phyloP scores from a whole-genome alignment of 306 rosid species.

The Alnus rubra region DNA sequence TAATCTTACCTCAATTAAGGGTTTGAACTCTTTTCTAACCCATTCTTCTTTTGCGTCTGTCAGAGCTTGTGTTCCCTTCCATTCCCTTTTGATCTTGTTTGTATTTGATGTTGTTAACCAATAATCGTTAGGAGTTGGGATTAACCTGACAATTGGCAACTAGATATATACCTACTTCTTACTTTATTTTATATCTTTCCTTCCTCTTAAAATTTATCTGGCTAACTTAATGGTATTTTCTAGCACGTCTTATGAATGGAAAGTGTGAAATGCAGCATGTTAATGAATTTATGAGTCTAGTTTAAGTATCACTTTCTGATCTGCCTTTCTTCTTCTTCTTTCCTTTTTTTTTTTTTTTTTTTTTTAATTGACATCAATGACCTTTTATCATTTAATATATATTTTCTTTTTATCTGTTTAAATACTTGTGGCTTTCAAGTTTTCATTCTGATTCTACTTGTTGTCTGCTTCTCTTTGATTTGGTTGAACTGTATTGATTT shows the following conservation, averaged over 20 bases:
- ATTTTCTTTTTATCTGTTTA: not conserved
- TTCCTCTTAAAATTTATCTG: not conserved
- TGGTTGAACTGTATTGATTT: not conserved
- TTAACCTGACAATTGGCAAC: not conserved
- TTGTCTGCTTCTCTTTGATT: conserved; percentile 1
- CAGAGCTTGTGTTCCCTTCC: not conserved
- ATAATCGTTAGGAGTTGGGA: not conserved
- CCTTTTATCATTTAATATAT: not conserved
- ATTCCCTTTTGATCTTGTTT: not conserved
- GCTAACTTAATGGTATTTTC: not conserved
- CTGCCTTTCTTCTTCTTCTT: conserved; percentile 2
- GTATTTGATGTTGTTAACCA: not conserved
- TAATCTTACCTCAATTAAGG: not conserved
- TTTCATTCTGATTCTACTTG: not conserved
- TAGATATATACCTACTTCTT: not conserved
- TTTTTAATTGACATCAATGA: not conserved
- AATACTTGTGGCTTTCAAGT: not conserved
- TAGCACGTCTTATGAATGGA: not conserved
- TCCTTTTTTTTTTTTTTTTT: no score
- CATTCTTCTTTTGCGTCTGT: not conserved
- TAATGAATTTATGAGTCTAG: not conserved
- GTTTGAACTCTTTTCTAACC: not conserved
- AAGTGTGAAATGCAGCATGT: not conserved
- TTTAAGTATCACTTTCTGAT: conserved; percentile 1
- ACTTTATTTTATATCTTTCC: not conserved